Evolutionary conservation across 1,284 basidiomycete species (phyloP).

Genomic region (Cryptococcus deneoformans): DNA sequence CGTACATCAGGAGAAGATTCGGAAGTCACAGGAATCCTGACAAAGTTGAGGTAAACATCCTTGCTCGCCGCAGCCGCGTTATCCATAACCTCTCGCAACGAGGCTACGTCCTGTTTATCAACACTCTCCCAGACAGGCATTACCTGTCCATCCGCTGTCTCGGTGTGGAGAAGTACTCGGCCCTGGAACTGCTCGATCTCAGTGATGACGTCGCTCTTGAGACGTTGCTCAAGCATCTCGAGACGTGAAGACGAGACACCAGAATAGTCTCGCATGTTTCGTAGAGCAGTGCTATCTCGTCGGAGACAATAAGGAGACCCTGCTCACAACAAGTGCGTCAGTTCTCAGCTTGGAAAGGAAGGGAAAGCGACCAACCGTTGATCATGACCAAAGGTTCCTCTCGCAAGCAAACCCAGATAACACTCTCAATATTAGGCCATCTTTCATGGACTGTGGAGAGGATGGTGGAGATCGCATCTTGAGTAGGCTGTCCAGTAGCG

Average conservation of each 20-base stretch:
- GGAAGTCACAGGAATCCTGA: conserved; percentile 84
- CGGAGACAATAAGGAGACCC: conserved; percentile 52
- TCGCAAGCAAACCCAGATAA: conserved; percentile 90
- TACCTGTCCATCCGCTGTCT: conserved; percentile 82
- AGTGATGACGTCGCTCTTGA: conserved; percentile 82
- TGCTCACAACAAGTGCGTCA: conserved; percentile 11
- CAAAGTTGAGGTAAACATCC: conserved; percentile 63
- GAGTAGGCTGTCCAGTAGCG: conserved; percentile 81
- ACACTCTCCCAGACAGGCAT: conserved; percentile 96
- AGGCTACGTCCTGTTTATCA: conserved; percentile 69
- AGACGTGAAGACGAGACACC: conserved; percentile 85
- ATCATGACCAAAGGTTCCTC: conserved; percentile 89
- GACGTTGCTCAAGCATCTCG: conserved; percentile 85
- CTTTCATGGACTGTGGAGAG: conserved; percentile 64
- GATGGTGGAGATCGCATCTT: conserved; percentile 84
- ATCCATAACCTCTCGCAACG: conserved; percentile 88
- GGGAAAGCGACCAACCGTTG: conserved; percentile 54
- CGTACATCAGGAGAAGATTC: conserved; percentile 53
- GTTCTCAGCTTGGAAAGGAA: background rate
- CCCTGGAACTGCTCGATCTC: conserved; percentile 83
- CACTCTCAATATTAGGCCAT: conserved; percentile 60
- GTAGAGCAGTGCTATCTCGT: conserved; percentile 70
- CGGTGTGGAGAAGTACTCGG: conserved; percentile 81
- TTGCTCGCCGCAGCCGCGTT: conserved; percentile 50
- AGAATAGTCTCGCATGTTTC: conserved; percentile 87